These are phyloP conservation scores for Friedmanniomyces simplex DNA, from an alignment of 495 filamentous ascomycete genomes.

Conservation along the genomic window DNA sequence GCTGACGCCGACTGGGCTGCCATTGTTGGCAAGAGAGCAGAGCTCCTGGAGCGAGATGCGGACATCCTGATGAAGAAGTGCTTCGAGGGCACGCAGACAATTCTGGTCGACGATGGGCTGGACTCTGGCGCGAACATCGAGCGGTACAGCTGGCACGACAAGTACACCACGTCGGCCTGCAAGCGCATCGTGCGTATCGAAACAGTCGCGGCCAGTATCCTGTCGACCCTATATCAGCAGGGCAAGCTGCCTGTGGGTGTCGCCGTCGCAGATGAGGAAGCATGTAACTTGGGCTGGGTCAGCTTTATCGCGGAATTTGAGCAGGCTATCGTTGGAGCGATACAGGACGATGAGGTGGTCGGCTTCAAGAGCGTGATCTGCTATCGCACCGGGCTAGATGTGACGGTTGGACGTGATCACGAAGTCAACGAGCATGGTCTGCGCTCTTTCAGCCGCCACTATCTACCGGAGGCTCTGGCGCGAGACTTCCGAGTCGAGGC, in stretches of 20 bases:
- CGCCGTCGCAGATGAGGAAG: slow-evolving; percentile 21
- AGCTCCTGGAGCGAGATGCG: slow-evolving; percentile 39
- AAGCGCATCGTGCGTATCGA: slow-evolving; percentile 82
- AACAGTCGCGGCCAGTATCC: slow-evolving; percentile 54
- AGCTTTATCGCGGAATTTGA: slow-evolving; percentile 39
- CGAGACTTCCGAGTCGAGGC: slow-evolving; percentile 48
- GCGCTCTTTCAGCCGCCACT: slow-evolving; percentile 19
- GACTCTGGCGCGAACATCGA: slow-evolving; percentile 45
- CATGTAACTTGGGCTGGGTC: slow-evolving; percentile 26
- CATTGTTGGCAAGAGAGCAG: slow-evolving; percentile 38
- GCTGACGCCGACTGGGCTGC: slow-evolving; percentile 56
- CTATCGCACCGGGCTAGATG: slow-evolving; percentile 66
- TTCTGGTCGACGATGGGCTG: slow-evolving; percentile 73
- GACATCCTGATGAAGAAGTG: slow-evolving; percentile 53
- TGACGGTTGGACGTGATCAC: slow-evolving; percentile 26
- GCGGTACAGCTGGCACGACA: slow-evolving; percentile 58
- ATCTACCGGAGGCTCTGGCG: slow-evolving; percentile 21
- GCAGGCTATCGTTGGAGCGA: slow-evolving; percentile 39
- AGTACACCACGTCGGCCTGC: slow-evolving; percentile 48
- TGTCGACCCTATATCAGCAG: slow-evolving; percentile 33
- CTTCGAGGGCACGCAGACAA: slow-evolving; percentile 61
- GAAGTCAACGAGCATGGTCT: slow-evolving; percentile 15
- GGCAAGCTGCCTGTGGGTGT: slow-evolving; percentile 25
- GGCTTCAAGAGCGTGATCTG: slow-evolving; percentile 83
- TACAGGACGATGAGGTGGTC: slow-evolving; percentile 57